Evolutionary conservation across 306 rosid species (phyloP).

Genomic region (Spatholobus suberectus): DNA sequence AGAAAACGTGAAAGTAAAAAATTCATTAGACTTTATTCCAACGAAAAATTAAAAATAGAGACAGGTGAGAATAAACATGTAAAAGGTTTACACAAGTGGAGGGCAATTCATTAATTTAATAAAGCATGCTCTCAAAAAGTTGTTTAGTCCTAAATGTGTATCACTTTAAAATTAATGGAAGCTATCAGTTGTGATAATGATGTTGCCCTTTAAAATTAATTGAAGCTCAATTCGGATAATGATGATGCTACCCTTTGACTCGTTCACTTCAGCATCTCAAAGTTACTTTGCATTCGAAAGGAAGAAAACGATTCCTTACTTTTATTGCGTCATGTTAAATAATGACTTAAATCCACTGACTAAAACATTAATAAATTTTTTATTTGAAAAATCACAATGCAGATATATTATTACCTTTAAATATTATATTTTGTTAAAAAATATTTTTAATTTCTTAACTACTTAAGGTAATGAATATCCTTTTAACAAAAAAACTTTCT

Average conservation of each 20-base stretch:
- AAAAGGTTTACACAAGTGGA: background rate
- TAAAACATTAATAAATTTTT: background rate
- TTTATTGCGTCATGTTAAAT: background rate
- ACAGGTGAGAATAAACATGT: background rate
- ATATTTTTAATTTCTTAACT: too few relatives aligned
- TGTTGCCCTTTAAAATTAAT: background rate
- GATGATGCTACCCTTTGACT: constrained; percentile 17
- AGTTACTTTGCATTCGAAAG: background rate
- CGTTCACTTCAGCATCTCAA: background rate
- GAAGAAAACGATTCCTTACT: background rate
- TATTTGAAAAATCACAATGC: background rate
- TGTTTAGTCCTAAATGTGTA: background rate
- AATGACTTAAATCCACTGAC: background rate
- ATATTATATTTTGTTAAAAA: too few relatives aligned
- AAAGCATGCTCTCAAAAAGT: constrained; percentile 20
- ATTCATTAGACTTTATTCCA: background rate
- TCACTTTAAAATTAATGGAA: constrained; percentile 26
- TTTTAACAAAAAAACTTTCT: too few relatives aligned
- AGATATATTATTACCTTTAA: too few relatives aligned
- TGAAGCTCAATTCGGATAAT: background rate
- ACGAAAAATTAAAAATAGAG: background rate
- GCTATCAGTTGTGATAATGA: background rate
- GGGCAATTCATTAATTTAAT: background rate
- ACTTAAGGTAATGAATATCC: too few relatives aligned
- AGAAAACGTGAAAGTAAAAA: background rate